Evolutionary conservation across 1,284 basidiomycete genomes (phyloP), one percentile per base, ranked within the genome.

Genomic region (Boletellus dicymbophilus): DNA sequence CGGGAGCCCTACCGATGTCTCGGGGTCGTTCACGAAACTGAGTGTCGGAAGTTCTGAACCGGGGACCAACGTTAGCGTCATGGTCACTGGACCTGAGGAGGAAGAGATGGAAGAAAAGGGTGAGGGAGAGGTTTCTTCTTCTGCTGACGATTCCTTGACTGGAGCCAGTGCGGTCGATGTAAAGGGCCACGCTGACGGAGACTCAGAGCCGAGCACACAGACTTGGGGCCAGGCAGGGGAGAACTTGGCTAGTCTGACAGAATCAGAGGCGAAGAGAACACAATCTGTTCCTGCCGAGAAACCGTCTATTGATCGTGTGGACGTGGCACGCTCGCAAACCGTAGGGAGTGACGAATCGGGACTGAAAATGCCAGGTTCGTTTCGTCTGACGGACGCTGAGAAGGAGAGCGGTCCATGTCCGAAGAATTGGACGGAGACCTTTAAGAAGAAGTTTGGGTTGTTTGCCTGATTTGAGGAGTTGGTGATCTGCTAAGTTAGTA

Each of bases 291-390:
- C 48, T 20, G 31, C 15, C 38, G 37, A 22, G 22, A 28, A 48
- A n/a, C 20, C 20, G 16, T 16, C 26, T 4, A 38, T 27, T 20
- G 45, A 33, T 33, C 40, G 22, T 21, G 39, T 37, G 37, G 51
- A 40, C 18, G 38, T 59, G 12, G 46, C 58, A 27, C 60, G 53
- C 23, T 57, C 56, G 16, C 49, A 58, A 13, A 21, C 34, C 3
- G 46, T 46, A 26, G 58, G 59, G 37, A 68, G 68, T n/a, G 62
- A 68, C 40, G 65, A 72, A 49, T 60, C 67, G n/a, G 71, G 69
- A 30, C 53, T 73, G 51, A 58, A 42, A 50, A 79, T 82, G 58
- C 80, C 80, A 1, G 80, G 80, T 4, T 74, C 75, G 31, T 79
- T 81, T 51, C 63, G 72, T 53, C 38, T 70, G 9, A 58, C 62